Evolutionary conservation across 108 stramenopile genomes (phyloP), one percentile per base, ranked within the genome.

Genomic region (Pseudonitzschia pungens): DNA sequence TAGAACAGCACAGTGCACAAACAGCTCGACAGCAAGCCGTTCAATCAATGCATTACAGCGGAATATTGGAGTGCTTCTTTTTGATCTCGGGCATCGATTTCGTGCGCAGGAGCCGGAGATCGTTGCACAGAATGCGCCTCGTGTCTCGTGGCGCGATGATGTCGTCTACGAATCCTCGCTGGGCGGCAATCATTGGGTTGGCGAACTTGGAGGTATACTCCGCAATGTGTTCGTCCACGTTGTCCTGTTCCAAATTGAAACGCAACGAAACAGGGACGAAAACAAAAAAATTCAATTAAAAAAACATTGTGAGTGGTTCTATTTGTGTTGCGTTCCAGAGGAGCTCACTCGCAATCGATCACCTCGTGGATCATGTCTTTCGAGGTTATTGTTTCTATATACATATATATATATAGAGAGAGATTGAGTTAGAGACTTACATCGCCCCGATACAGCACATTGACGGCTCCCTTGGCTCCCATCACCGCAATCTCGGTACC

Each of bases 401-500:
- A n/a, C n/a, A n/a, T n/a, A n/a, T n/a, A n/a, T n/a, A n/a, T n/a
- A n/a, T n/a, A n/a, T n/a, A n/a, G n/a, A n/a, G n/a, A n/a, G 36
- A 36, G 36, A 6, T 36, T 48, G 28, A 28, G 12, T 24, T 10
- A 26, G 21, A 11, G 2, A 77, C 84, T 81, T 70, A 85, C 87
- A 77, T 97, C 77, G 74, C 98, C 98, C n/a, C 97, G 85, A 83
- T 97, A 98, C 63, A 99, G 91, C 71, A 99, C 99, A 77, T 99
- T 97, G 41, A 97, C 98, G 14, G 99, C 99, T 15, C 99, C 99
- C 81, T 99, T 99, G 56, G 99, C 98, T 20, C 99, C 99, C 99
- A 99, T 99, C 26, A 99, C 99, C 18, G 96, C 96, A 67, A 99
- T 83, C 81, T 98, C 96, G 1, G 93, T 97, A 20, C 93, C 89